These are phyloP conservation scores for Moesziomyces parantarcticus DNA, from an alignment of 1,284 basidiomycete genomes.

Conservation along the genomic window DNA sequence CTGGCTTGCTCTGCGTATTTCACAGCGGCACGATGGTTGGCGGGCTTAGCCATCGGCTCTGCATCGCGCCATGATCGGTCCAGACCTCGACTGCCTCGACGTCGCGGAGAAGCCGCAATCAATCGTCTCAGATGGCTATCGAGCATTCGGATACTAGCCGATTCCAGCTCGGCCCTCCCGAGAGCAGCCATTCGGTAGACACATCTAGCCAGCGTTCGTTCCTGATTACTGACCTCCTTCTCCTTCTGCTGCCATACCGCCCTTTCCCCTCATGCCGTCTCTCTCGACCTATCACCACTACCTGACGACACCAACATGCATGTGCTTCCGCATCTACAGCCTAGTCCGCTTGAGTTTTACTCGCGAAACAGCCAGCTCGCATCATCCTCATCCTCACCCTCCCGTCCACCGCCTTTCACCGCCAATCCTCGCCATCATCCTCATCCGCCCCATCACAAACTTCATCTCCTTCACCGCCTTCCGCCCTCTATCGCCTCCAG, in stretches of 20 bases:
- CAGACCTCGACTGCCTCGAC: too few species aligned
- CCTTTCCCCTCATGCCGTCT: background rate
- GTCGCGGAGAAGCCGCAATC: too few species aligned
- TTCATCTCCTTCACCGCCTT: background rate
- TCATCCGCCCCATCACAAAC: constrained; percentile 1
- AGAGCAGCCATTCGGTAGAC: too few species aligned
- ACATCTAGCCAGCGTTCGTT: background rate
- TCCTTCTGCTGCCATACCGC: background rate
- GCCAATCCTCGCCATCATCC: background rate
- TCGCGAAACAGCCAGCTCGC: constrained; percentile 62
- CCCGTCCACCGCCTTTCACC: constrained; percentile 18
- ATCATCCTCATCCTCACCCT: constrained; percentile 11
- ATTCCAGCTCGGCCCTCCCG: too few species aligned
- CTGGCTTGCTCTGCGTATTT: too few species aligned
- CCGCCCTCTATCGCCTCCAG: constrained; percentile 1
- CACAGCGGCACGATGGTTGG: too few species aligned
- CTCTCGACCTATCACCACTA: background rate
- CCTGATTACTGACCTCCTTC: too few species aligned
- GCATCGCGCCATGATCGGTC: too few species aligned
- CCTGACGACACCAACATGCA: background rate
- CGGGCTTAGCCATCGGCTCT: too few species aligned
- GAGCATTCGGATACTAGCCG: too few species aligned
- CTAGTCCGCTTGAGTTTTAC: constrained; percentile 65
- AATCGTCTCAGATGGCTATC: too few species aligned
- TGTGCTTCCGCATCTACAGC: constrained; percentile 26